These are phyloP conservation scores for Botrytis hyacinthi DNA, from an alignment of 2,329 filamentous ascomycete species.

Conservation along the genomic window DNA sequence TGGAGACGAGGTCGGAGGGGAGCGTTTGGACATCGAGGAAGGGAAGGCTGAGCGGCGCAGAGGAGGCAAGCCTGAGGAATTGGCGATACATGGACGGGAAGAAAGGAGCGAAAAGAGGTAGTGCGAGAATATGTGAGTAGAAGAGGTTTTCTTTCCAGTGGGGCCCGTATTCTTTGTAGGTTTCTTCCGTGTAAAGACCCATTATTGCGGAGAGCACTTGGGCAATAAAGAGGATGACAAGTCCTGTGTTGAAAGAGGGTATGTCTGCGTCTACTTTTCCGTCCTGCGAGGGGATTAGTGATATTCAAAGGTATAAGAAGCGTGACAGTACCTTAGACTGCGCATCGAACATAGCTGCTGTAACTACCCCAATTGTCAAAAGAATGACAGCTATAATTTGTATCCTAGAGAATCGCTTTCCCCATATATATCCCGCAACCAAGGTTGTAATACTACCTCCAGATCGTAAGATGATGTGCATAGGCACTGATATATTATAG, in stretches of 20 bases:
- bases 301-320: background rate
- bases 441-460: conserved; percentile 96
- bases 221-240: conserved; percentile 79
- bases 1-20: conserved; percentile 42
- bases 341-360: conserved; percentile 87
- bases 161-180: conserved; percentile 80
- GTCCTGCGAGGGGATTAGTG: conserved; percentile 29
- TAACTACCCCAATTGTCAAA: conserved; percentile 80
- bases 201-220: conserved; percentile 91
- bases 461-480: conserved; percentile 94
- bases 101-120: conserved; percentile 75
- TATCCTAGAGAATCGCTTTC: conserved; percentile 76
- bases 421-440: conserved; percentile 80
- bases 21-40: conserved; percentile 36
- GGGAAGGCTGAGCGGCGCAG: conserved; percentile 56
- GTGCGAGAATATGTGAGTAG: conserved; percentile 76
- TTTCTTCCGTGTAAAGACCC: conserved; percentile 90
- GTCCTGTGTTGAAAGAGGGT: conserved; percentile 63
- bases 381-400: conserved; percentile 81
- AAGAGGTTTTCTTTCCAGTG: conserved; percentile 97
- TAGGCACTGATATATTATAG: conserved; percentile 91
- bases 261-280: conserved; percentile 37
- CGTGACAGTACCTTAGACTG: conserved; percentile 64
- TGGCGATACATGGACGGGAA: conserved; percentile 62
- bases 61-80: conserved; percentile 61